Base-by-base conservation (phyloP, 768 basidiomycete genomes). In the Lactifluus pinguis region DNA sequence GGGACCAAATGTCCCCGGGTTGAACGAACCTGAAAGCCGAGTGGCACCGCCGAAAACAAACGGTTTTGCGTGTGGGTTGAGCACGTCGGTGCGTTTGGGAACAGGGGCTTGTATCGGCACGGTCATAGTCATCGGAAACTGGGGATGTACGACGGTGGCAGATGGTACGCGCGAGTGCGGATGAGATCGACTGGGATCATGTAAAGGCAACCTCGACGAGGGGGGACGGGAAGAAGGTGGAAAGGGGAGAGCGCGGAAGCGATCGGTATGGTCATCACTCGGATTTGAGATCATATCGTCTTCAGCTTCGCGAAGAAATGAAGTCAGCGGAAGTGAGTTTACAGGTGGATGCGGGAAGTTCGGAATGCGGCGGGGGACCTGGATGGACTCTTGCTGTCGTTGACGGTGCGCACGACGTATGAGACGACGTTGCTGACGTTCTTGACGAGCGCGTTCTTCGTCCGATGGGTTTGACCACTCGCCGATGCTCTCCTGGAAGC, bases 401-500 rank as follows among this genome's bases (percentile, higher is more conserved):
- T 75, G 79, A 11, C 71, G 66, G 73, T 74, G 63, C 68, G 72
- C 65, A 19, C 82, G 81, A 39, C 81, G 81, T 59, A 82, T 69
- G 59, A 81, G 71, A 42, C 87, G 83, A 49, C 85, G 82, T 47
- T 86, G 82, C 49, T 81, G 72, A 34, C 88, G 83, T 34, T 79
- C 73, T 63, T 84, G 84, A 21, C 89, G 82, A 4, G 86, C 89
- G 32, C 86, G 81, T 69, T 93, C 91, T 72, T 93, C 91, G 68
- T 93, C 91, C 29, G 91, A 93, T 17, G 91, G 91, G 68, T 93
- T 93, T 25, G 91, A 93, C 81, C 82, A 93, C 74, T 93, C 90
- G 30, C 89, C 89, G 52, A 90, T 85, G 66, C 88, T 91, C 85
- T 89, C 76, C 65, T 72, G 63, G 45, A 32, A 61, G 53, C 1